These are phyloP conservation scores for Calocera viscosa DNA, from an alignment of 768 basidiomycete genomes.

Conservation along the genomic window DNA sequence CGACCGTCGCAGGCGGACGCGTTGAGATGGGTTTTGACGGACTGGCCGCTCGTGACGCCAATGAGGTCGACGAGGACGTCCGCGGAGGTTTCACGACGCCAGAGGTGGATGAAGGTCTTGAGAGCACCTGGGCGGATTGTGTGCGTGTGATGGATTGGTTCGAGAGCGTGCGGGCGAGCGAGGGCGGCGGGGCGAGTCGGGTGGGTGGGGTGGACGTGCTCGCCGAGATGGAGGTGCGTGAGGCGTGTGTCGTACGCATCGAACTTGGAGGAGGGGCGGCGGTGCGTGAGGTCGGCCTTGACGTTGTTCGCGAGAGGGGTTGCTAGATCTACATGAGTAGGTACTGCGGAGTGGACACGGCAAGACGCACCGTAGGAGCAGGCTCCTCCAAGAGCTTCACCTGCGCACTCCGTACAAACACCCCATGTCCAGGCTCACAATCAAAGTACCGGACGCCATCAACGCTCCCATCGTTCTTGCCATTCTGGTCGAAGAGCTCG, in stretches of 20 bases:
- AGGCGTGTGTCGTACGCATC: not conserved
- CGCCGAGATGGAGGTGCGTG: not conserved
- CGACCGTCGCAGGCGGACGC: conserved; percentile 25
- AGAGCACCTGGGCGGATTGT: conserved; percentile 33
- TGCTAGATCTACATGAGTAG: not conserved
- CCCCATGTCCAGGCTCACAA: conserved; percentile 63
- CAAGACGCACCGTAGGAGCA: conserved; percentile 11
- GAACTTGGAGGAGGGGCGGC: not conserved
- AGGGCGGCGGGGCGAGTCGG: conserved; percentile 12
- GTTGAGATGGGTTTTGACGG: conserved; percentile 32
- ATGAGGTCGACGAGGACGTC: conserved; percentile 11
- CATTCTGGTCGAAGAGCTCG: conserved; percentile 66
- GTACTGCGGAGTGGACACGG: not conserved
- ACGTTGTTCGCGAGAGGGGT: not conserved
- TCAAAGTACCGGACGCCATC: conserved; percentile 68
- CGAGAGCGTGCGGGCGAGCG: conserved; percentile 13
- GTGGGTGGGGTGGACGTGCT: not conserved
- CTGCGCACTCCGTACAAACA: conserved; percentile 80
- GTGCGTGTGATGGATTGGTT: conserved; percentile 45
- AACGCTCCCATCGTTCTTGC: conserved; percentile 94
- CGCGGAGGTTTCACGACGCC: conserved; percentile 10
- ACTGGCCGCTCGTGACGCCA: conserved; percentile 17
- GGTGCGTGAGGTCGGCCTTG: conserved; percentile 1
- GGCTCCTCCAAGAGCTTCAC: conserved; percentile 45
- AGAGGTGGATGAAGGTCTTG: conserved; percentile 17